Base-by-base conservation (phyloP, 352 stramenopile species). In the Globisporangium ultimum region DNA sequence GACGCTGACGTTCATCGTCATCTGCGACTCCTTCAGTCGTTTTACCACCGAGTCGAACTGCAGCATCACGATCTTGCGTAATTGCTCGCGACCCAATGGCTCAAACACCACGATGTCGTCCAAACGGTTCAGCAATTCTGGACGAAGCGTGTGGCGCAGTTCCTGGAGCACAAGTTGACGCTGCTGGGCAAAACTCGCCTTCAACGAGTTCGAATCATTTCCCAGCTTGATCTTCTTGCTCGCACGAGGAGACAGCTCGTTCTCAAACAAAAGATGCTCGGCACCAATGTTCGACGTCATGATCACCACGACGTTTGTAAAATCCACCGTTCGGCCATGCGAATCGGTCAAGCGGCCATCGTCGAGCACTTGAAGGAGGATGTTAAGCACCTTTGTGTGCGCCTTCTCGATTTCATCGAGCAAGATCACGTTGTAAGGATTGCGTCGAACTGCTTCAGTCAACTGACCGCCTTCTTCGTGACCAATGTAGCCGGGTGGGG, bases 381-480 rank as follows among this genome's bases (percentile, higher is more conserved):
- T 80, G 53, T 98, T 99, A 40, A 99, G 80, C 40, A 99, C 95
- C 58, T 98, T 91, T 10, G 74, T 75, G 66, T 99, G 96, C 7
- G 97, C 97, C 70, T 99, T 99, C 74, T 99, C 97, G 36, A 99
- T 96, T 66, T 99, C 96, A 64, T 99, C 97, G 58, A 99, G 84
- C 36, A 99, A 73, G 7, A 99, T 85, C 49, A 99, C 96, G 18
- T 97, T 97, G 76, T 99, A 99, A 32, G 96, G 96, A 36, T 96
- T 92, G 48, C 94, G 78, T 15, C 97, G 91, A 20, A 99, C 93
- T 8, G 95, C 92, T 67, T 99, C 97, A 0, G 96, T 99, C 18
- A 99, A 64, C 60, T 99, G 93, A 2, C 97, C 97, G 24, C 95
- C 94, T 66, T 98, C 88, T 18, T 98, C 92, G 63, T 98, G 80